A percentile compares a stretch with the other conserved stretches of the same genome.
Conservation (phyloP, 208 protist species). For the Trypanosoma mega region DNA sequence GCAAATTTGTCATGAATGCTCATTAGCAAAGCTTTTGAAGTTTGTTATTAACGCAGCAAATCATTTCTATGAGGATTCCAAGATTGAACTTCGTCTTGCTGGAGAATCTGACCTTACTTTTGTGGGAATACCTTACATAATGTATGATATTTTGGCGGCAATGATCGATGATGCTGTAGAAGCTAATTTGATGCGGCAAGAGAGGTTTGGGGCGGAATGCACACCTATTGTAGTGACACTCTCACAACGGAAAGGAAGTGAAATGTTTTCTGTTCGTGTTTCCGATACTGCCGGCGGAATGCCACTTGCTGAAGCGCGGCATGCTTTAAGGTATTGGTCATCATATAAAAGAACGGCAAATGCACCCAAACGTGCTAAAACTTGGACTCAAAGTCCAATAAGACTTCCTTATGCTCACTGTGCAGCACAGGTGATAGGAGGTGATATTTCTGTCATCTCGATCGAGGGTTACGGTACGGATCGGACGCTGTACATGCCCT, state of each 20-base stretch:
- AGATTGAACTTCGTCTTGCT: constrained; percentile 55
- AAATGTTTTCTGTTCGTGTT: constrained; percentile 51
- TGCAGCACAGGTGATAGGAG: constrained; percentile 48
- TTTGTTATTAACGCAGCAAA: constrained; percentile 36
- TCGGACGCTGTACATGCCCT: constrained; percentile 54
- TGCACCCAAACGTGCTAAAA: constrained; percentile 25
- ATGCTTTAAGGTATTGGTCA: constrained; percentile 53
- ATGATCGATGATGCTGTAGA: constrained; percentile 66
- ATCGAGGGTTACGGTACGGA: constrained; percentile 80
- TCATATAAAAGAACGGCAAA: constrained; percentile 37
- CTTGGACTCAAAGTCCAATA: constrained; percentile 68
- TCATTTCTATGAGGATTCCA: constrained; percentile 36
- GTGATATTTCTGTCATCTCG: constrained; percentile 52
- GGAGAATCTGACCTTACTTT: constrained; percentile 45
- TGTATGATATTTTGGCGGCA: constrained; percentile 63
- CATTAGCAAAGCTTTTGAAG: constrained; percentile 44
- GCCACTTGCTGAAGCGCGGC: constrained; percentile 35
- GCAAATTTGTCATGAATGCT: constrained; percentile 61
- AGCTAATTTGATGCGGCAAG: constrained; percentile 54
- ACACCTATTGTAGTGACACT: constrained; percentile 62
- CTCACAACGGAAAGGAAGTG: constrained; percentile 38
- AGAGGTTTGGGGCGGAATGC: constrained; percentile 43
- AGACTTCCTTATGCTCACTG: constrained; percentile 59
- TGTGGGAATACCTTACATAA: constrained; percentile 67
- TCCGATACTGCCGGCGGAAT: constrained; percentile 74